Conservation (phyloP, 169 alveolate species). For the Plasmodium coatneyi region DNA sequence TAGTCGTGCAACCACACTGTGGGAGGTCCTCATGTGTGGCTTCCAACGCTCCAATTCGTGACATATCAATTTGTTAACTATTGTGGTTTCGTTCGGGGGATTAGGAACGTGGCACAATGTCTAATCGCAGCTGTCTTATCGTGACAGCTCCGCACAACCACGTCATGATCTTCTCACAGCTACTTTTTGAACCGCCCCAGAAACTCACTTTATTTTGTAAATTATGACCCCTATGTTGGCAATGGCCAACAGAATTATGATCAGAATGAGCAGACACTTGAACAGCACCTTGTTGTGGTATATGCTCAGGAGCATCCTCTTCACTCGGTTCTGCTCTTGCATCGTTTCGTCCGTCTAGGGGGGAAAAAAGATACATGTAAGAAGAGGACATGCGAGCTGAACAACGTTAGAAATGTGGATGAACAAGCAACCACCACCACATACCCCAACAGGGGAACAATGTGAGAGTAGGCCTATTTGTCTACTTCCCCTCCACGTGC, state of each 20-base stretch:
- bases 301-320: constrained; percentile 39
- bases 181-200: not conserved
- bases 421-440: not conserved
- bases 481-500: not conserved
- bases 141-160: not conserved
- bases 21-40: not conserved
- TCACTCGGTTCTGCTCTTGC: constrained; percentile 55
- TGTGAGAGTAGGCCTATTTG: not conserved
- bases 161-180: too few relatives aligned
- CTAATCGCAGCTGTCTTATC: not conserved
- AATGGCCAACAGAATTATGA: constrained; percentile 32
- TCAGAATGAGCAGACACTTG: constrained; percentile 19
- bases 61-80: not conserved
- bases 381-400: not conserved
- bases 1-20: not conserved
- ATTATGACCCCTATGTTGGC: constrained; percentile 70
- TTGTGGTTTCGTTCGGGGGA: not conserved
- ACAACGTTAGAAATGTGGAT: not conserved
- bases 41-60: not conserved
- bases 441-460: not conserved
- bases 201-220: constrained; percentile 37
- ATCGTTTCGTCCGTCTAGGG: constrained; percentile 35
- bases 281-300: constrained; percentile 49
- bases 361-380: not conserved
- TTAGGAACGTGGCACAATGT: not conserved